Evolutionary conservation across 352 stramenopile genomes (phyloP).

Genomic region (Phytophthora lateralis): DNA sequence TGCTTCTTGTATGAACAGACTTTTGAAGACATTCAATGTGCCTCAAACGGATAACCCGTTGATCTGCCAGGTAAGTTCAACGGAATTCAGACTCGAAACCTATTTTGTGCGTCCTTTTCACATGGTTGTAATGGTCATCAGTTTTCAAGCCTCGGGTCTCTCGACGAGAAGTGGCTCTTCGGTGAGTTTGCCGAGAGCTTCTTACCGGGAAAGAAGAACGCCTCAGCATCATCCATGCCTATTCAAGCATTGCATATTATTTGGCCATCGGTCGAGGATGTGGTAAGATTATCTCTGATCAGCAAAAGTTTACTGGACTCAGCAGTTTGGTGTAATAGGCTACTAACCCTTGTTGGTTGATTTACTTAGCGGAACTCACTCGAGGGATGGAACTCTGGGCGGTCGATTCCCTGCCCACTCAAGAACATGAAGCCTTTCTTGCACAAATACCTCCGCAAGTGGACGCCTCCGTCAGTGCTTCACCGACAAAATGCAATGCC

Average conservation of each 20-base stretch:
- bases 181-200: constrained; percentile 73
- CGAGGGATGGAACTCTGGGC: constrained; percentile 77
- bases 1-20: constrained; percentile 27
- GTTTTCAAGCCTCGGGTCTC: constrained; percentile 83
- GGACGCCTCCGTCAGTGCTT: constrained; percentile 56
- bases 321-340: background rate
- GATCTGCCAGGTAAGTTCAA: constrained; percentile 59
- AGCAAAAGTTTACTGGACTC: no score
- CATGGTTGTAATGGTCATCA: constrained; percentile 21
- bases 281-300: constrained; percentile 44
- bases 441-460: constrained; percentile 85
- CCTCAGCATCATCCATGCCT: constrained; percentile 37
- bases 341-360: constrained; percentile 10
- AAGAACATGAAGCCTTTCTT: constrained; percentile 90
- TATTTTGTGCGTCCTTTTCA: background rate
- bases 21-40: constrained; percentile 57
- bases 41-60: constrained; percentile 62
- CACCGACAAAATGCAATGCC: constrained; percentile 83
- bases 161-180: constrained; percentile 87
- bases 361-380: constrained; percentile 67
- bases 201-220: constrained; percentile 47
- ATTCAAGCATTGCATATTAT: constrained; percentile 76
- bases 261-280: constrained; percentile 80
- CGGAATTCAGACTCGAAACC: background rate
- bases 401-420: constrained; percentile 71